Evolutionary conservation across 495 filamentous ascomycete genomes (phyloP).

Genomic region (Cenococcum geophilum): DNA sequence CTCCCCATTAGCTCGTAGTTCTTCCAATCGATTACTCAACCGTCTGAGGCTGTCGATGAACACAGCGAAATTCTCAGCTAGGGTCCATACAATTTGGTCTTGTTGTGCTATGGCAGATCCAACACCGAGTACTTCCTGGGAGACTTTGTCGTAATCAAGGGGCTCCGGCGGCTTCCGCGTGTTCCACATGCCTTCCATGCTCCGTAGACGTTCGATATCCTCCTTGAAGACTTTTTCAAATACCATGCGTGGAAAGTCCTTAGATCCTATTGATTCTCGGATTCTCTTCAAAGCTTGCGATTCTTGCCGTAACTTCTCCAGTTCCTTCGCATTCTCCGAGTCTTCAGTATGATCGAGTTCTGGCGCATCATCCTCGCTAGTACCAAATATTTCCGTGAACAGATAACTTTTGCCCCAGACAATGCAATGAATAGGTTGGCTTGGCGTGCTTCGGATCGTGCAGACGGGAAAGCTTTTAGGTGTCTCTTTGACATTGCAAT

Average conservation of each 20-base stretch:
- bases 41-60: constrained; percentile 78
- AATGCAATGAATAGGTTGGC: constrained; percentile 96
- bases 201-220: constrained; percentile 76
- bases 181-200: constrained; percentile 98
- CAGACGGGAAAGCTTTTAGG: constrained; percentile 92
- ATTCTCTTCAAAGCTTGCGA: constrained; percentile 77
- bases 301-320: constrained; percentile 76
- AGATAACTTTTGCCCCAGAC: constrained; percentile 99
- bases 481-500: constrained; percentile 80
- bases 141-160: constrained; percentile 56
- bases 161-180: constrained; percentile 64
- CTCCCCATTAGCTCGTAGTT: constrained; percentile 49
- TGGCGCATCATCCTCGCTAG: constrained; percentile 73
- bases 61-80: constrained; percentile 75
- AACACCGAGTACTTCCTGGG: constrained; percentile 46
- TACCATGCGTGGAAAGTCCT: constrained; percentile 70
- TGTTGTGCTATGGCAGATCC: constrained; percentile 53
- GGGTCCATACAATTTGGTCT: constrained; percentile 72
- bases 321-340: constrained; percentile 80
- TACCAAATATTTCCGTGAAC: constrained; percentile 87
- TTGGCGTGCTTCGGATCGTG: constrained; percentile 91
- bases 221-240: constrained; percentile 90
- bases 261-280: constrained; percentile 71
- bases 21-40: constrained; percentile 63
- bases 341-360: constrained; percentile 73